phyloP scores from a whole-genome alignment of 2,329 filamentous ascomycete species.

The Fusarium duplospermum region DNA sequence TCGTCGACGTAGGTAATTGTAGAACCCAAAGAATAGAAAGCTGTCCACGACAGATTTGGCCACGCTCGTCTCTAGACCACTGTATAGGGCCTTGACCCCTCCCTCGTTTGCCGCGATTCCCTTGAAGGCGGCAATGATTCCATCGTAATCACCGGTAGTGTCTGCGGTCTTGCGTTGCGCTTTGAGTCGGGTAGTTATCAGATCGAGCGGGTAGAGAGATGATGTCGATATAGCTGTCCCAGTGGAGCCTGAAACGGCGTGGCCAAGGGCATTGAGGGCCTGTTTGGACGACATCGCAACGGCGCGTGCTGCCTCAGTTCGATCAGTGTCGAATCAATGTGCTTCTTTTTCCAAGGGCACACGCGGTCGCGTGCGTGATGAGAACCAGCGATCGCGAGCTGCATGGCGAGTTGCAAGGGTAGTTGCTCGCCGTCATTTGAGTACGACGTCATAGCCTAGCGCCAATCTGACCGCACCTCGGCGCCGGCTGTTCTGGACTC shows the following conservation, averaged over 20 bases:
- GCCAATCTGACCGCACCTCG: constrained; percentile 17
- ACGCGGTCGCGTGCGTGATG: constrained; percentile 15
- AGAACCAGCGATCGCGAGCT: constrained; percentile 9
- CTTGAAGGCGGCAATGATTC: constrained; percentile 74
- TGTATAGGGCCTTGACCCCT: constrained; percentile 77
- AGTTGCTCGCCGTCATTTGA: constrained; percentile 15
- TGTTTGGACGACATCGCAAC: constrained; percentile 47
- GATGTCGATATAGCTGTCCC: constrained; percentile 85
- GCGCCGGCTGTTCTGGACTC: constrained; percentile 5
- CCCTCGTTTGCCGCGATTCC: constrained; percentile 80
- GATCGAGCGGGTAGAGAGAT: constrained; percentile 82
- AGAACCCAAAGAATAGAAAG: constrained; percentile 88
- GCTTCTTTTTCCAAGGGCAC: neutral
- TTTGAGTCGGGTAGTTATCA: constrained; percentile 85
- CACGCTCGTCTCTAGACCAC: constrained; percentile 71
- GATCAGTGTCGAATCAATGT: neutral
- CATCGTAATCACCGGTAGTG: constrained; percentile 65
- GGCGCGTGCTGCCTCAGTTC: neutral
- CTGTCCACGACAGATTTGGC: constrained; percentile 78
- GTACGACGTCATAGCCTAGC: constrained; percentile 35
- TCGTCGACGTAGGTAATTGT: constrained; percentile 65
- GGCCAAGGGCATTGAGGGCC: constrained; percentile 78
- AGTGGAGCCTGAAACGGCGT: constrained; percentile 82
- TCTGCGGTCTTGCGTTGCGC: constrained; percentile 73
- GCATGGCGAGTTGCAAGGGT: constrained; percentile 17